These are phyloP conservation scores for Madurella mycetomatis DNA, from an alignment of 2,329 filamentous ascomycete genomes.

Conservation along the genomic window DNA sequence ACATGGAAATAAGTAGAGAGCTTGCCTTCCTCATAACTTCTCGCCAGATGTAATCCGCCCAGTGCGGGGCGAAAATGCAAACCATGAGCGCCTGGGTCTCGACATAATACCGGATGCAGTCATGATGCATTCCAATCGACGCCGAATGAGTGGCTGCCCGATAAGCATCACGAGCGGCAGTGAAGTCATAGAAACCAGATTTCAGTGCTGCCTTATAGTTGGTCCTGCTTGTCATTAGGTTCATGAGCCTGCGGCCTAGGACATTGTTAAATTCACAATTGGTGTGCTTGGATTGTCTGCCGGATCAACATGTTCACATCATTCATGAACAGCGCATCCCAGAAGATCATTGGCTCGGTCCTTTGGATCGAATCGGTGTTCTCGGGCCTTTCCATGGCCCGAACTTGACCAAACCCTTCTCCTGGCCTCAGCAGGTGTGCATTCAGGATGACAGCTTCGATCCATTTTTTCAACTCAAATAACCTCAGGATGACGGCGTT, in stretches of 20 bases:
- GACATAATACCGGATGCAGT: constrained; percentile 69
- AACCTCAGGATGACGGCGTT: constrained; percentile 64
- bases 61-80: constrained; percentile 78
- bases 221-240: background rate
- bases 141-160: constrained; percentile 44
- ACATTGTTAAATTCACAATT: background rate
- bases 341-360: background rate
- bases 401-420: constrained; percentile 4
- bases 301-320: constrained; percentile 6
- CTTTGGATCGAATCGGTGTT: constrained; percentile 9
- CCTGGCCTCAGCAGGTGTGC: background rate
- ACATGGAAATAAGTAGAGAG: too few species aligned
- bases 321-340: constrained; percentile 11
- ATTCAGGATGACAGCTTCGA: constrained; percentile 42
- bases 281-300: constrained; percentile 1
- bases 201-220: constrained; percentile 12
- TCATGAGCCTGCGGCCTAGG: background rate
- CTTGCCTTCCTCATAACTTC: constrained; percentile 61
- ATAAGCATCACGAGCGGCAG: constrained; percentile 62
- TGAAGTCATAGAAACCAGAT: constrained; percentile 62
- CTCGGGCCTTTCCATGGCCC: background rate
- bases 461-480: constrained; percentile 59
- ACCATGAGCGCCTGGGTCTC: constrained; percentile 78
- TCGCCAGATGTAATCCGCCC: constrained; percentile 85
- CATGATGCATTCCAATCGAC: constrained; percentile 70